A percentile compares a stretch with the other conserved stretches of the same genome.
Evolutionary conservation across 108 stramenopile genomes (phyloP).

Genomic region (Pseudonitzschia multistriata): DNA sequence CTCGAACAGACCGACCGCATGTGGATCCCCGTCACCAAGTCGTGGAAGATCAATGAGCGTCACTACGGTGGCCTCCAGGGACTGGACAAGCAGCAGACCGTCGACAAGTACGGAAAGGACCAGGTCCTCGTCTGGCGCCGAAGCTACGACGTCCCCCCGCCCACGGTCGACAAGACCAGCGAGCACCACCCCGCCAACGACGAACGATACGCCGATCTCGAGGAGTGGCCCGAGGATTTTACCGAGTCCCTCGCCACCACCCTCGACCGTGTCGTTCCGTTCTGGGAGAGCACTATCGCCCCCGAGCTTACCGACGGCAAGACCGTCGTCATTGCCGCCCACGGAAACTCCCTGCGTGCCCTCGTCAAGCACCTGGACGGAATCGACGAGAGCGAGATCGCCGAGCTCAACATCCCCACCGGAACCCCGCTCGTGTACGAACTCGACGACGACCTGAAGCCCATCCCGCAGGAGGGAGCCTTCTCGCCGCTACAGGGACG

Average conservation of each 20-base stretch:
- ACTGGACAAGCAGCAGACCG: slow-evolving; percentile 93
- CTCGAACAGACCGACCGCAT: slow-evolving; percentile 83
- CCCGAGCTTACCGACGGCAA: slow-evolving; percentile 82
- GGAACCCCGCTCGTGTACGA: slow-evolving; percentile 89
- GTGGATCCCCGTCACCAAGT: slow-evolving; percentile 76
- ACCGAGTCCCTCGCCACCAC: slow-evolving; percentile 89
- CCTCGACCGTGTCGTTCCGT: slow-evolving; percentile 84
- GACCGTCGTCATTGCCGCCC: slow-evolving; percentile 84
- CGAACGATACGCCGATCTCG: slow-evolving; percentile 59
- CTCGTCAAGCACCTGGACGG: slow-evolving; percentile 89
- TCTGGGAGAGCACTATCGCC: slow-evolving; percentile 71
- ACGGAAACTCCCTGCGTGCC: slow-evolving; percentile 91
- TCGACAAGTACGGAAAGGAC: slow-evolving; percentile 90
- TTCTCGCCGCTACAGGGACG: slow-evolving; percentile 91
- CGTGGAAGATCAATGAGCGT: slow-evolving; percentile 91
- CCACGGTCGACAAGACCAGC: slow-evolving; percentile 59
- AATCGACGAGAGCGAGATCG: slow-evolving; percentile 77
- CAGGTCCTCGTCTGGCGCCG: slow-evolving; percentile 91
- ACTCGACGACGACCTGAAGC: slow-evolving; percentile 81
- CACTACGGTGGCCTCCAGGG: slow-evolving; percentile 89
- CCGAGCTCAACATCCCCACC: slow-evolving; percentile 91
- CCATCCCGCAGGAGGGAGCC: slow-evolving; percentile 69
- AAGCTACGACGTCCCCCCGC: slow-evolving; percentile 89
- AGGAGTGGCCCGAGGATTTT: slow-evolving; percentile 58
- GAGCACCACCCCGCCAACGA: slow-evolving; percentile 86